Conservation (phyloP, 768 basidiomycete species). For the Hortiboletus flavorubellus region DNA sequence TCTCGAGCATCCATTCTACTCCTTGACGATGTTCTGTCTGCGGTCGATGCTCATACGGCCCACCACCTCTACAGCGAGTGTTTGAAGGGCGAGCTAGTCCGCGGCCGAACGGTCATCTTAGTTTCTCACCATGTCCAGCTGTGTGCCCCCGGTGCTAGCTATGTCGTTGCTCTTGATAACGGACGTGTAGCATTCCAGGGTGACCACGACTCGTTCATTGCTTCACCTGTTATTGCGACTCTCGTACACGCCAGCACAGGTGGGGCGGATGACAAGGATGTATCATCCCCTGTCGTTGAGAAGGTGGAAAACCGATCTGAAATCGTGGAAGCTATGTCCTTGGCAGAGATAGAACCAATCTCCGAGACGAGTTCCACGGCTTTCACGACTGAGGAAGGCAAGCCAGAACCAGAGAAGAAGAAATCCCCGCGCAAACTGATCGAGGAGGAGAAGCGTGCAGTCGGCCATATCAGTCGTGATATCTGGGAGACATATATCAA, state of each 20-base stretch:
- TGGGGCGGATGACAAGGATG: constrained; percentile 44
- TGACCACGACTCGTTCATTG: constrained; percentile 55
- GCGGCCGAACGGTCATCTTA: constrained; percentile 78
- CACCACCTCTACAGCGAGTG: constrained; percentile 79
- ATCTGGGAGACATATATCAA: constrained; percentile 63
- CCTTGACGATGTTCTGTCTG: constrained; percentile 74
- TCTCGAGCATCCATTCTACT: constrained; percentile 79
- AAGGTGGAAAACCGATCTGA: constrained; percentile 1
- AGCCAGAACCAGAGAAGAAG: constrained; percentile 42
- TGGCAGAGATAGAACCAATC: constrained; percentile 17
- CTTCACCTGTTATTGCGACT: constrained; percentile 61
- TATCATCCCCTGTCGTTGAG: constrained; percentile 11
- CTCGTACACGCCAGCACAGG: constrained; percentile 57
- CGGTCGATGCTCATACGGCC: constrained; percentile 84
- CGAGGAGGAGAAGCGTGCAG: constrained; percentile 79
- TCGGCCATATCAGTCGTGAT: constrained; percentile 61
- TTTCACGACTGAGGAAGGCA: constrained; percentile 34
- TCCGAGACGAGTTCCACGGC: constrained; percentile 47
- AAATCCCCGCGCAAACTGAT: constrained; percentile 77
- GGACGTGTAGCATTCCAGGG: constrained; percentile 75
- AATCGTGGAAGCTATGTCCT: constrained; percentile 21
- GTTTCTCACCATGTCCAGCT: constrained; percentile 95
- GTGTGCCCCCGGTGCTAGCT: constrained; percentile 73
- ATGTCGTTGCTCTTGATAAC: constrained; percentile 76
- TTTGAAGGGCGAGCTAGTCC: constrained; percentile 72